phyloP scores from a whole-genome alignment of 495 filamentous ascomycete genomes.

The Podospora fimiseda region DNA sequence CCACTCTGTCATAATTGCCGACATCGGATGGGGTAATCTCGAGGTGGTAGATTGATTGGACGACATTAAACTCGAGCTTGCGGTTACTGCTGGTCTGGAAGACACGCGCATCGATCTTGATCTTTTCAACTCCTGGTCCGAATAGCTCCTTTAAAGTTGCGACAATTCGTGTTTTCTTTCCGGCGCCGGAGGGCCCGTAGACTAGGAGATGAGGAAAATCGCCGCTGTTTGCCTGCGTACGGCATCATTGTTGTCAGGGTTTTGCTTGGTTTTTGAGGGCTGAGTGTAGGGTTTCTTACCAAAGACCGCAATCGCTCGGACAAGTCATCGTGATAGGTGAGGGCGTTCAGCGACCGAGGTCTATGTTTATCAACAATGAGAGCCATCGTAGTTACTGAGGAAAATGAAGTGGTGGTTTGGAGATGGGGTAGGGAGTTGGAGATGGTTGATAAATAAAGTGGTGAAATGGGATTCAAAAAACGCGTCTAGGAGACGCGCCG shows the following conservation, averaged over 20 bases:
- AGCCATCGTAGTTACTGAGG: constrained; percentile 36
- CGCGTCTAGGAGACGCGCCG: constrained; percentile 20
- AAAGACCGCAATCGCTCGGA: constrained; percentile 82
- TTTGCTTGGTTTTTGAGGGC: constrained; percentile 1
- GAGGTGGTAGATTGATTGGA: constrained; percentile 90
- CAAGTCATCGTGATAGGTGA: constrained; percentile 84
- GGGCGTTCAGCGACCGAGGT: constrained; percentile 76
- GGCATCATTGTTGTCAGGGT: not conserved
- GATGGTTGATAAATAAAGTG: not conserved
- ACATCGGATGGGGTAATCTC: constrained; percentile 98
- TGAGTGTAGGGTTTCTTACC: constrained; percentile 44
- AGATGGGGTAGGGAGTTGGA: not conserved
- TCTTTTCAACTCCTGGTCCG: constrained; percentile 89
- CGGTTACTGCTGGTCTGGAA: constrained; percentile 94
- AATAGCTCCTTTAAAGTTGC: constrained; percentile 89
- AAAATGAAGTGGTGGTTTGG: not conserved
- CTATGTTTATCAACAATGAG: constrained; percentile 93
- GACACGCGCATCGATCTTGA: constrained; percentile 91
- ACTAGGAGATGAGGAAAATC: constrained; percentile 97
- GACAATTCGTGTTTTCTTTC: constrained; percentile 95
- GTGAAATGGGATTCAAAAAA: constrained; percentile 1
- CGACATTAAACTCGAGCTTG: constrained; percentile 98
- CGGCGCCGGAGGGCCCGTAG: constrained; percentile 92
- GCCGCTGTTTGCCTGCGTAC: constrained; percentile 75
- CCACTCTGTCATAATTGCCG: constrained; percentile 92